Evolutionary conservation across 2,329 filamentous ascomycete species (phyloP).

Genomic region (Leptodontidium sp.): DNA sequence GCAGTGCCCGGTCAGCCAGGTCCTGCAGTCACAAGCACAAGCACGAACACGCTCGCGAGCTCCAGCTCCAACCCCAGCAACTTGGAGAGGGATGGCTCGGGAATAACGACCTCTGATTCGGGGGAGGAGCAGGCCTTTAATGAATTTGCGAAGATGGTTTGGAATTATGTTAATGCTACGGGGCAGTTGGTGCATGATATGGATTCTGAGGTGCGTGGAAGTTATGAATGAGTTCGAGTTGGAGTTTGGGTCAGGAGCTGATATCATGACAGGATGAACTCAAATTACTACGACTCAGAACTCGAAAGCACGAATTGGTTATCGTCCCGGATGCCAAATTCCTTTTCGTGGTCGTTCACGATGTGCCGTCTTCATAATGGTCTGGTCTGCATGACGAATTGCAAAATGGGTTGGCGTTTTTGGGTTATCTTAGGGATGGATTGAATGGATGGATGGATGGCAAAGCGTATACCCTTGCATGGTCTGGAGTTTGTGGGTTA

Average conservation of each 20-base stretch:
- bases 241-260: constrained; percentile 20
- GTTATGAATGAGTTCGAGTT: not conserved
- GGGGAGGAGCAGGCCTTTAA: constrained; percentile 9
- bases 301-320: constrained; percentile 86
- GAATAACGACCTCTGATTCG: not conserved
- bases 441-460: not conserved
- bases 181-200: constrained; percentile 75
- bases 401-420: not conserved
- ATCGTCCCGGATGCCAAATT: constrained; percentile 85
- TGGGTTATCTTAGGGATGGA: not conserved
- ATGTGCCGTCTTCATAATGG: constrained; percentile 72
- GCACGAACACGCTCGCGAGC: not conserved
- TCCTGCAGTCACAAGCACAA: not conserved
- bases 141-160: constrained; percentile 79
- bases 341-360: constrained; percentile 80
- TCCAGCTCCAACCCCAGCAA: not conserved
- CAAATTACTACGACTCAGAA: constrained; percentile 77
- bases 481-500: constrained; percentile 21
- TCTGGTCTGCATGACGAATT: not conserved
- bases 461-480: constrained; percentile 23
- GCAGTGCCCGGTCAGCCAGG: not conserved
- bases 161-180: constrained; percentile 75
- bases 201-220: constrained; percentile 67
- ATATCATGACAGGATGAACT: constrained; percentile 68
- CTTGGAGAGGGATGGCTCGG: not conserved